Conservation (phyloP, 208 protist species). For the Leishmania lainsoni region DNA sequence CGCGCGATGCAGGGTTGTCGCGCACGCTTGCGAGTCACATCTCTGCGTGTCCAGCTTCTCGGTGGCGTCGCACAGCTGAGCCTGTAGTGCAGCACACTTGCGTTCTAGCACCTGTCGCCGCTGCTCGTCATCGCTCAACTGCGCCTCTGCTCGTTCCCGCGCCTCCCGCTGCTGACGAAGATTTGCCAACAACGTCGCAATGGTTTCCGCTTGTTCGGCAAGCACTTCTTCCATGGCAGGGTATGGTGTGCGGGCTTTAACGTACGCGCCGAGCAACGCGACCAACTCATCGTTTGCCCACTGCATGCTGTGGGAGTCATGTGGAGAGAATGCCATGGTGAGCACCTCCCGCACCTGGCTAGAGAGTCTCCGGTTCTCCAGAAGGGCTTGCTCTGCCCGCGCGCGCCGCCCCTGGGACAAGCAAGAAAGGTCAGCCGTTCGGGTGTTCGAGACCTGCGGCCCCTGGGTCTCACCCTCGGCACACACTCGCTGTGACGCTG, state of each 20-base stretch:
- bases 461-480: conserved; percentile 9
- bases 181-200: conserved; percentile 27
- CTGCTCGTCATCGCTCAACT: not conserved
- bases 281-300: conserved; percentile 12
- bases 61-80: not conserved
- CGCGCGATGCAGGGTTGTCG: not conserved
- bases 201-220: conserved; percentile 38
- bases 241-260: not conserved
- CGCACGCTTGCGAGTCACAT: not conserved
- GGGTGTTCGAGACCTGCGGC: not conserved
- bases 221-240: conserved; percentile 38
- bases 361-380: conserved; percentile 26
- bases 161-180: conserved; percentile 14
- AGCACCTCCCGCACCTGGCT: conserved; percentile 27
- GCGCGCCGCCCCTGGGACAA: conserved; percentile 5
- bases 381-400: conserved; percentile 14
- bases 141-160: not conserved
- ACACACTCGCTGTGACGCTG: not conserved
- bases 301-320: conserved; percentile 2
- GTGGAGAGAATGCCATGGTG: conserved; percentile 3
- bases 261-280: conserved; percentile 2
- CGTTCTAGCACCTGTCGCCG: conserved; percentile 9
- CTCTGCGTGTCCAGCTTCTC: not conserved
- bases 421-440: not conserved
- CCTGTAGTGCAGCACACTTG: not conserved